phyloP scores from a whole-genome alignment of 352 stramenopile genomes.

The Phytopythium oedochilum region DNA sequence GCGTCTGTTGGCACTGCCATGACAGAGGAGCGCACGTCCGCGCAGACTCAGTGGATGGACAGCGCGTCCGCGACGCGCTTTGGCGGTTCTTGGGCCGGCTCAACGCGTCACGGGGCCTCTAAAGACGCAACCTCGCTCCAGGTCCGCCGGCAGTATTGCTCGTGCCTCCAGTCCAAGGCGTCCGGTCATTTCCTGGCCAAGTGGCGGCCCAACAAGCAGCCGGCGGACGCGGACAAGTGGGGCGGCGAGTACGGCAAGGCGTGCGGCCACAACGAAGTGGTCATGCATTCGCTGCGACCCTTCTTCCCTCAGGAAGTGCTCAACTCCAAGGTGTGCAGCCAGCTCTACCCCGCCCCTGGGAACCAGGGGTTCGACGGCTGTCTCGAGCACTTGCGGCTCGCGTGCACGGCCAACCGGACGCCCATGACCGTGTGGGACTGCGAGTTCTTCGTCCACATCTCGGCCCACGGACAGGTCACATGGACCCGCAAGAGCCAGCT shows the following conservation, averaged over 20 bases:
- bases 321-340: conserved; percentile 86
- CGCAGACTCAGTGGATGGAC: conserved; percentile 86
- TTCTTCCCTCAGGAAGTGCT: conserved; percentile 87
- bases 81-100: conserved; percentile 64
- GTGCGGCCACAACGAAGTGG: conserved; percentile 89
- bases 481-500: conserved; percentile 64
- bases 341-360: conserved; percentile 67
- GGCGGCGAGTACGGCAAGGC: conserved; percentile 80
- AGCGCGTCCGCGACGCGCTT: conserved; percentile 30
- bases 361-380: conserved; percentile 89
- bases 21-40: conserved; percentile 53
- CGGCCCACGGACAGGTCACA: conserved; percentile 32
- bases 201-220: conserved; percentile 75
- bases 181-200: conserved; percentile 21
- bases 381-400: conserved; percentile 78
- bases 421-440: conserved; percentile 86
- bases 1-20: conserved; percentile 50
- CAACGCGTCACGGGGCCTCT: conserved; percentile 62
- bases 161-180: conserved; percentile 9
- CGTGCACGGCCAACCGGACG: conserved; percentile 29
- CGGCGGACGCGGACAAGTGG: conserved; percentile 66
- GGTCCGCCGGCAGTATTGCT: conserved; percentile 37
- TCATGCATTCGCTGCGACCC: conserved; percentile 77
- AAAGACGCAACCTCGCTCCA: conserved; percentile 67
- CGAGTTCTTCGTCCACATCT: conserved; percentile 73